Percentiles rank a stretch among this genome's conserved stretches.
phyloP scores from a whole-genome alignment of 257 asterid species.

The Solanum arcanum region DNA sequence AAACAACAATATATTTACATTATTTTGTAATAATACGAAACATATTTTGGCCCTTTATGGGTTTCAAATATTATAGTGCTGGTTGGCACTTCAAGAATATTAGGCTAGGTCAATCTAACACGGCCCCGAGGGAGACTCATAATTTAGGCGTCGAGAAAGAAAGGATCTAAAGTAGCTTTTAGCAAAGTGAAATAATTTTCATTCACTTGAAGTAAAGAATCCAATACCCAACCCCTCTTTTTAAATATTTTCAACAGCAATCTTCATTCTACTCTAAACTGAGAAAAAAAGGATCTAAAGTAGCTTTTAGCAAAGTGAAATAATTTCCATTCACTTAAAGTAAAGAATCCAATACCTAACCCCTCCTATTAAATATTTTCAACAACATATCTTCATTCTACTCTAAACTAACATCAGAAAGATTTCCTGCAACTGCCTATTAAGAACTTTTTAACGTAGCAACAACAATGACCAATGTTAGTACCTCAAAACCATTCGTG shows the following conservation, averaged over 20 bases:
- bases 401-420: not conserved
- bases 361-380: conserved; percentile 3
- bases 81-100: not conserved
- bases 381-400: not conserved
- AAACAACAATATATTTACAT: too few relatives aligned
- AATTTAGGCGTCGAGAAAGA: conserved; percentile 16
- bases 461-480: conserved; percentile 49
- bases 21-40: too few relatives aligned
- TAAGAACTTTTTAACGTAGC: not conserved
- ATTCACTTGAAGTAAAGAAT: conserved; percentile 25
- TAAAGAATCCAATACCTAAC: conserved; percentile 38
- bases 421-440: not conserved
- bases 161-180: conserved; percentile 39
- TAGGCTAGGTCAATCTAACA: not conserved
- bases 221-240: conserved; percentile 22
- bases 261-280: not conserved
- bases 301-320: conserved; percentile 42
- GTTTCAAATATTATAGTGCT: not conserved
- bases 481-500: conserved; percentile 3
- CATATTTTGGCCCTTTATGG: too few relatives aligned
- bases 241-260: conserved; percentile 4
- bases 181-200: conserved; percentile 25
- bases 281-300: conserved; percentile 28
- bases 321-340: conserved; percentile 11
- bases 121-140: conserved; percentile 7